phyloP scores from a whole-genome alignment of 2,329 filamentous ascomycete genomes.

The Botryotinia convoluta region DNA sequence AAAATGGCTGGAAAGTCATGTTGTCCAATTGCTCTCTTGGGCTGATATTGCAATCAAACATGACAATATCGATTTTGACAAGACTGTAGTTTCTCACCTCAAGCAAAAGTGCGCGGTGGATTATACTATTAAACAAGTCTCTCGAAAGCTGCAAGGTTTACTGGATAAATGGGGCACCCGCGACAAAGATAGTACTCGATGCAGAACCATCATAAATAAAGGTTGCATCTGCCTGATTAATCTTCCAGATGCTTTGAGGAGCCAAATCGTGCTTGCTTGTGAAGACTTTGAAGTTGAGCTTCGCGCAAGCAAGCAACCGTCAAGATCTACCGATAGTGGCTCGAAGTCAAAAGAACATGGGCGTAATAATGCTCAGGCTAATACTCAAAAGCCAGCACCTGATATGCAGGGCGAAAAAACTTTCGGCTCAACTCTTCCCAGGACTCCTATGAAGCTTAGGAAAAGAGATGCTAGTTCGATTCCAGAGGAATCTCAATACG shows the following conservation, averaged over 20 bases:
- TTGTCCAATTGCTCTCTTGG: constrained; percentile 8
- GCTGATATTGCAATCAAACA: background rate
- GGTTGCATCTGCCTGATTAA: background rate
- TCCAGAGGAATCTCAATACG: background rate
- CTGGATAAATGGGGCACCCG: background rate
- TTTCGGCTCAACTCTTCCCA: background rate
- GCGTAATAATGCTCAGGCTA: background rate
- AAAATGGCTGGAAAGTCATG: background rate
- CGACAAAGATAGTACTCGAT: background rate
- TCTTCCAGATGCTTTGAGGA: background rate
- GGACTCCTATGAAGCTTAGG: background rate
- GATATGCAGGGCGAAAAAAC: background rate
- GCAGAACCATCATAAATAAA: background rate
- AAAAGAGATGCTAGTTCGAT: background rate
- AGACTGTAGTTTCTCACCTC: constrained; percentile 3
- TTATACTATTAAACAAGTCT: background rate
- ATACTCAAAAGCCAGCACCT: background rate
- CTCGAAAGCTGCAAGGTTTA: background rate
- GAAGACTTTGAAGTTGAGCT: background rate
- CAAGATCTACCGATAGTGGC: background rate
- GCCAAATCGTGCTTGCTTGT: background rate
- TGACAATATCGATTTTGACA: background rate
- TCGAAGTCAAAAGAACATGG: background rate
- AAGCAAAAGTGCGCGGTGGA: background rate
- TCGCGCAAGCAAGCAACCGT: background rate